Evolutionary conservation across 2,329 filamentous ascomycete species (phyloP), one percentile per base, ranked within the genome.

Genomic region (Cadophora luteo-olivacea): DNA sequence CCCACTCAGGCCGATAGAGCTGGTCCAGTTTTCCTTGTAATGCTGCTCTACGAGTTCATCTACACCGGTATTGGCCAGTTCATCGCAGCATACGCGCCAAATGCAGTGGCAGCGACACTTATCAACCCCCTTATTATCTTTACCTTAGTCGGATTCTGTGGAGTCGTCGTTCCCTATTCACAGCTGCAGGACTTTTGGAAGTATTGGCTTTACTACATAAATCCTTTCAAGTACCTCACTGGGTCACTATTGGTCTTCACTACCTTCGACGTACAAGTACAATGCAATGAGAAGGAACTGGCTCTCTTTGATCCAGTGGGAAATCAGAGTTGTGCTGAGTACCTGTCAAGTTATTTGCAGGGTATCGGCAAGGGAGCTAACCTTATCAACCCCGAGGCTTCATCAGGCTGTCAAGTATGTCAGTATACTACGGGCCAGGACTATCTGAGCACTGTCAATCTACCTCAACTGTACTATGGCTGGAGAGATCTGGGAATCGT

Each of bases 141-240:
- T 8, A 81, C 94, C 90, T 71, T 92, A 91, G 2, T 93, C 91
- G 79, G 91, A 89, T 14, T 92, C 91, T 0, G 89, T 84, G 69
- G 93, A 91, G 81, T 92, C 89, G 2, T 91, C 91, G 74, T 92
- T 92, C 74, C 88, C 85, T 70, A 93, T 92, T 74, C 80, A 79
- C 69, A 80, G 81, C 77, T 76, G 24, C 54, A 67, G 14, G 68
- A 72, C 11, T 74, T 77, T 66, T 78, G 75, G 75, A 63, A 19
- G 45, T 77, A 77, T 62, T 77, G 72, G 74, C 80, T 95, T 89
- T 82, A 83, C 72, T 80, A 76, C 89, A 82, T 84, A 45, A 92
- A 91, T 80, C 92, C 89, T 0, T 84, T 85, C 0, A 92, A 89
- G 0, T 93, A 90, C 81, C 71, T 89, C 87, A 87, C 93, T 66